Percentiles rank a stretch among this genome's conserved stretches.
phyloP scores from a whole-genome alignment of 106 monocot species.

The Apostasia ramifera region DNA sequence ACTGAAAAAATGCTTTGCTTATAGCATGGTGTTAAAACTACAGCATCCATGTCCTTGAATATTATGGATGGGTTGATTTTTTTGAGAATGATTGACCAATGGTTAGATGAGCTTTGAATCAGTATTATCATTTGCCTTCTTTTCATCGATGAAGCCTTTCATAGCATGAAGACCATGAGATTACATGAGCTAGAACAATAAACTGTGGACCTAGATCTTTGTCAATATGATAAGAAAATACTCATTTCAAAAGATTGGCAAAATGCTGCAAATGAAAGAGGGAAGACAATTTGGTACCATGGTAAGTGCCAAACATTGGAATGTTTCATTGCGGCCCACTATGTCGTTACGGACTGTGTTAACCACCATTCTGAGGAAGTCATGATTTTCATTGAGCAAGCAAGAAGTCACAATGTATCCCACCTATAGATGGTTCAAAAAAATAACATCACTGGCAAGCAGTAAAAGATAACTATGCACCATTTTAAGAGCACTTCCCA shows the following conservation, averaged over 20 bases:
- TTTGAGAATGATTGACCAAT: no score
- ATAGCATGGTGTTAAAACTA: no score
- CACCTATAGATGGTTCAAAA: conserved; percentile 44
- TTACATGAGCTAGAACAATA: not conserved
- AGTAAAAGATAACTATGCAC: not conserved
- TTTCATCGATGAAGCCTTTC: not conserved
- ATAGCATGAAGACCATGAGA: not conserved
- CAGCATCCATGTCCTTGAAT: no score
- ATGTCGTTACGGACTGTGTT: conserved; percentile 97
- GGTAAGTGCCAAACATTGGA: conserved; percentile 93
- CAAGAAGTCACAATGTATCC: conserved; percentile 95
- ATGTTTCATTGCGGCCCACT: conserved; percentile 95
- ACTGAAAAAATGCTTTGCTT: no score
- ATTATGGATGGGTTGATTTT: no score
- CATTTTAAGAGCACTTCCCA: no score
- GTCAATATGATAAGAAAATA: no score
- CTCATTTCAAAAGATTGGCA: not conserved
- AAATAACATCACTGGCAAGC: not conserved
- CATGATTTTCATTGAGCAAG: conserved; percentile 92
- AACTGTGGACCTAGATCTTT: not conserved
- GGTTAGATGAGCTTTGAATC: not conserved
- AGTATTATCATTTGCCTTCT: not conserved
- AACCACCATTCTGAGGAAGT: conserved; percentile 94
- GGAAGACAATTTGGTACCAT: conserved; percentile 50
- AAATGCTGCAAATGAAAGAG: not conserved